A percentile compares a stretch with the other conserved stretches of the same genome.
These are phyloP conservation scores for Globisporangium radiosum DNA, from an alignment of 352 stramenopile genomes.

Conservation along the genomic window DNA sequence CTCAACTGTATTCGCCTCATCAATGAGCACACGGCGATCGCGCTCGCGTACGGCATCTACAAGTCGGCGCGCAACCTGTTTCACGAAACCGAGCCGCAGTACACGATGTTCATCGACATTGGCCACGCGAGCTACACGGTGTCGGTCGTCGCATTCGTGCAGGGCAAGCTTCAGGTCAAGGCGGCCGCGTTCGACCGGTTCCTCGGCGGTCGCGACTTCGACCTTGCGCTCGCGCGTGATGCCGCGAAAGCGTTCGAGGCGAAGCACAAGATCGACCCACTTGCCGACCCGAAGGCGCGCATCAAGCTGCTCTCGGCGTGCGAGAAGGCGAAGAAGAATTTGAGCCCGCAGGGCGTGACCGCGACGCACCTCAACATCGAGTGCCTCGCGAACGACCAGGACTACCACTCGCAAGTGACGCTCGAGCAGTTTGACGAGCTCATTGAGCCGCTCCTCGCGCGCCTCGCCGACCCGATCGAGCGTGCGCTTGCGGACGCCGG, in stretches of 20 bases:
- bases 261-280: slow-evolving; percentile 94
- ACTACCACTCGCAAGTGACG: slow-evolving; percentile 94
- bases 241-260: slow-evolving; percentile 93
- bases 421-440: slow-evolving; percentile 95
- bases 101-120: slow-evolving; percentile 99
- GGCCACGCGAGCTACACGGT: slow-evolving; percentile 92
- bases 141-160: slow-evolving; percentile 90
- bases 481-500: slow-evolving; percentile 83
- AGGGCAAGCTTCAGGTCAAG: slow-evolving; percentile 95
- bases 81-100: slow-evolving; percentile 88
- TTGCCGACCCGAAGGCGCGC: slow-evolving; percentile 90
- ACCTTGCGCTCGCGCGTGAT: slow-evolving; percentile 92
- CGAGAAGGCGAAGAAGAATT: slow-evolving; percentile 99
- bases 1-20: slow-evolving; percentile 97
- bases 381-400: slow-evolving; percentile 96
- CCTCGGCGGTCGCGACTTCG: slow-evolving; percentile 96
- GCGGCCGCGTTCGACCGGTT: slow-evolving; percentile 91
- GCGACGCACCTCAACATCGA: slow-evolving; percentile 96
- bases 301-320: slow-evolving; percentile 96
- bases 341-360: slow-evolving; percentile 94
- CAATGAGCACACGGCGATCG: slow-evolving; percentile 97
- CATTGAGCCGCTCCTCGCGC: slow-evolving; percentile 82
- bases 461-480: slow-evolving; percentile 83
- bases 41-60: slow-evolving; percentile 95
- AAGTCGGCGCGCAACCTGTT: slow-evolving; percentile 94